Base-by-base conservation (phyloP, 805 yeast genomes). In the Candida jianshihensis region DNA sequence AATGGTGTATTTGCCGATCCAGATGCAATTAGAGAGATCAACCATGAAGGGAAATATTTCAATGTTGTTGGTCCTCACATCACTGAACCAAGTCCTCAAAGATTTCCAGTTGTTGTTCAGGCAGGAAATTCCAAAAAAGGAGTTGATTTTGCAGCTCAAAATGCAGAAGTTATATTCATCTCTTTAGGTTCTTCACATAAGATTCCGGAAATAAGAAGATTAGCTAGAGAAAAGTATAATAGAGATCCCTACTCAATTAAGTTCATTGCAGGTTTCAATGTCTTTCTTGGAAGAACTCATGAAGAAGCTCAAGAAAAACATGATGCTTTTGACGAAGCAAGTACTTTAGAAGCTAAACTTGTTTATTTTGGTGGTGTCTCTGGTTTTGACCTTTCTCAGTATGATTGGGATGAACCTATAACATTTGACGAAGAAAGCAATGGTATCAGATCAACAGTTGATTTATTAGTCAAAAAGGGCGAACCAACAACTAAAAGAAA, bases 91-190 rank as follows among this genome's bases (percentile, higher is more conserved):
- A 49, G 70, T 11, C 68, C 66, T 2, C 71, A 66, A 42, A 57
- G 70, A 47, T 42, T 67, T 3, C 72, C 72, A 3, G 57, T 67
- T 10, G 47, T 66, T 26, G 49, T 64, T 26, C 70, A 66, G 41
- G 67, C 70, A 1, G 71, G 71, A 3, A 53, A 62, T 26, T 61
- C 69, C 5, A 44, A 54, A 6, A 53, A 51, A 10, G 68, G 70
- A 9, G 56, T 56, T 31, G 58, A 56, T 5, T 60, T 62, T 44
- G 71, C 70, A 6, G 70, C 72, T 13, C 56, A 59, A 35, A 58
- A 60, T 46, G 70, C 70, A 3, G 71, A 66, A 40, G 56, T 54
- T 6, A 59, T 63, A 6, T 64, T 63, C 35, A 46, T 63, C 14
- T 47, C 54, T 19, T 49, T 51, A 13, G 53, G 49, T 37, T 46